Base-by-base conservation (phyloP, 2,329 filamentous ascomycete genomes). In the Blastomyces emzantsi region DNA sequence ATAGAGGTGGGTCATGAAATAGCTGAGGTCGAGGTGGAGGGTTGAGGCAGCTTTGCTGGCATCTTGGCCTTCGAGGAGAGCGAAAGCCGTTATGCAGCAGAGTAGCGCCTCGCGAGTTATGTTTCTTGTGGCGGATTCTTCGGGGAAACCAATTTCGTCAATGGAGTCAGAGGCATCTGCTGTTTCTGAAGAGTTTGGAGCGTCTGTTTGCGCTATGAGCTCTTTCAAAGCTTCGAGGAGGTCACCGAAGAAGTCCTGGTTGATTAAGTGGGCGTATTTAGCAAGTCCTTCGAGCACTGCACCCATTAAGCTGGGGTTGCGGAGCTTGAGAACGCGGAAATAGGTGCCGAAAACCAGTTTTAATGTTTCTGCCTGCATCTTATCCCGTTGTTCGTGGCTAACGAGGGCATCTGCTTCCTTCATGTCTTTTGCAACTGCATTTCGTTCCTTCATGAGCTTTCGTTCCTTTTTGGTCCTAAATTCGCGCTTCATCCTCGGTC, bases 201-300 rank as follows among this genome's bases (percentile, higher is more conserved):
- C 71, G 17, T 73, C 69, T 25, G 72, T 70, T 68, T 92, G 85
- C 3, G 86, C 85, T 70, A 97, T 93, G 55, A 99, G 84, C 67
- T 99, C 94, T 75, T 96, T 95, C 49, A 99, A 81, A 0, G 92
- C 93, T 77, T 97, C 94, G 13, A 99, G 84, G 39, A 99, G 82
- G 73, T 99, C 94, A 36, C 93, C 94, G 71, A 99, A 99, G 80
- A 99, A 97, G 73, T 99, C 91, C 73, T 99, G 92, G 78, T 99
- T 99, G 82, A 99, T 99, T 65, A 99, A 83, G 74, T 97, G 94
- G 3, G 92, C 88, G 73, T 96, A 99, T 73, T 92, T 92, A 60
- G 93, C 92, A 28, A 99, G 80, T 36, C 94, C 94, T 79, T 97
- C 94, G 5, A 99, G 83, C 0, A 97, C 92, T 17, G 93, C 92